Percentiles rank a stretch among this genome's conserved stretches.
phyloP scores from a whole-genome alignment of 306 rosid species.

The Albizia julibrissin region DNA sequence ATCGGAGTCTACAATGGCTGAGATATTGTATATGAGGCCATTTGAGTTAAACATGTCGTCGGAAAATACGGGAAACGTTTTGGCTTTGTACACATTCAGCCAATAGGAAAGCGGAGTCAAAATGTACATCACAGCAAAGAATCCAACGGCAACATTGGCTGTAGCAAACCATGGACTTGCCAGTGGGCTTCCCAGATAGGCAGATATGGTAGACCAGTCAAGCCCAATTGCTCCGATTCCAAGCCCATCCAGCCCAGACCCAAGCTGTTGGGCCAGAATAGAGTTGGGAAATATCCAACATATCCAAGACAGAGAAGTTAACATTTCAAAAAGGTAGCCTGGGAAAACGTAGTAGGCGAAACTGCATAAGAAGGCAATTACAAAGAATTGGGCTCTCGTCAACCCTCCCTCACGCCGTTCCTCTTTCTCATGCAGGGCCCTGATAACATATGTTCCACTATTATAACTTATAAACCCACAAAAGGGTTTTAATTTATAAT shows the following conservation, averaged over 20 bases:
- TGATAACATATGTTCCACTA: constrained; percentile 9
- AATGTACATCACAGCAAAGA: constrained; percentile 63
- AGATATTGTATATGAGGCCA: constrained; percentile 62
- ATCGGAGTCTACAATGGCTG: constrained; percentile 65
- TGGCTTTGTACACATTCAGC: constrained; percentile 66
- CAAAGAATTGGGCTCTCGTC: constrained; percentile 73
- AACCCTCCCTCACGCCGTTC: constrained; percentile 60
- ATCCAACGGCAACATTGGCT: constrained; percentile 85
- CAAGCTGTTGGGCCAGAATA: constrained; percentile 79
- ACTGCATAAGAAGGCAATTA: constrained; percentile 82
- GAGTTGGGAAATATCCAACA: constrained; percentile 78
- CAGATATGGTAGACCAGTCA: constrained; percentile 85
- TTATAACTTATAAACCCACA: too few species aligned
- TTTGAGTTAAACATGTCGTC: constrained; percentile 48
- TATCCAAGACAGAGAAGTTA: constrained; percentile 82
- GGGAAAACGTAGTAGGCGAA: constrained; percentile 87
- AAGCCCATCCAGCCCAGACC: constrained; percentile 81
- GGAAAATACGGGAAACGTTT: constrained; percentile 78
- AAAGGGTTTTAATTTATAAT: too few species aligned
- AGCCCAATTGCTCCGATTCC: constrained; percentile 71
- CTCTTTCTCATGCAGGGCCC: constrained; percentile 89
- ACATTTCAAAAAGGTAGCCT: constrained; percentile 76
- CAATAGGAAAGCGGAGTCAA: constrained; percentile 73
- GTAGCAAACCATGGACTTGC: constrained; percentile 99
- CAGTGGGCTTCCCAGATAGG: constrained; percentile 93